Base-by-base conservation (phyloP, 345 rosid species). In the Euphorbia lathyris region DNA sequence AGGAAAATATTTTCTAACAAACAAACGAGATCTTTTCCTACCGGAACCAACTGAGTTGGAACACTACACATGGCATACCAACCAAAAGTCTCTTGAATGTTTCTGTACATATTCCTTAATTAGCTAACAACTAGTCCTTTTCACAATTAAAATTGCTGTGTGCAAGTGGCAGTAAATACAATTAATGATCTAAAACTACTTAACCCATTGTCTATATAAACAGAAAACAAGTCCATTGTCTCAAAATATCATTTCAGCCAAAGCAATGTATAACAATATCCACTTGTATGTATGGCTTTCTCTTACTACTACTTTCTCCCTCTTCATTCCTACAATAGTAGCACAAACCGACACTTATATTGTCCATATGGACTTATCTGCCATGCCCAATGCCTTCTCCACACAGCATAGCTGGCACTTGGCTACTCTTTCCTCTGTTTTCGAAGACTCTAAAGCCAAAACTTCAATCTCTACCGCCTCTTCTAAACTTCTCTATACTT, bases 381-480 rank as follows among this genome's bases (percentile, higher is more conserved):
- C 55, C 72, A 74, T 74, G 77, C 72, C 77, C 62, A 68, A 61
- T 51, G 63, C 72, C 67, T 74, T 67, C 47, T 53, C 77, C 1
- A 23, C 50, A 56, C 71, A 61, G 13, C 72, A 67, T 16, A 25
- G 43, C 4, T 74, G 77, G 77, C 60, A 67, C 32, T 53, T 68
- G 52, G 4, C 72, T 23, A 62, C 72, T 27, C 68, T 74, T 20
- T 9, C 55, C 27, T 66, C 63, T 51, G 55, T 38, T 36, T 65
- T 32, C 12, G 51, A 25, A 13, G 66, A 16, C 34, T 23, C 65
- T 38, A 63, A 50, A 34, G 50, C 19, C 50, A 10, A 23, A 5
- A 17, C 1, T 4, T 4, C 59, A 7, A 12, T 12, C 23, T 17
- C 23, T 40, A 8, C 9, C 1, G 43, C 11, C 9, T 40, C 43